Evolutionary conservation across 139 green algal genomes (phyloP).

Genomic region (Closterium sp.): DNA sequence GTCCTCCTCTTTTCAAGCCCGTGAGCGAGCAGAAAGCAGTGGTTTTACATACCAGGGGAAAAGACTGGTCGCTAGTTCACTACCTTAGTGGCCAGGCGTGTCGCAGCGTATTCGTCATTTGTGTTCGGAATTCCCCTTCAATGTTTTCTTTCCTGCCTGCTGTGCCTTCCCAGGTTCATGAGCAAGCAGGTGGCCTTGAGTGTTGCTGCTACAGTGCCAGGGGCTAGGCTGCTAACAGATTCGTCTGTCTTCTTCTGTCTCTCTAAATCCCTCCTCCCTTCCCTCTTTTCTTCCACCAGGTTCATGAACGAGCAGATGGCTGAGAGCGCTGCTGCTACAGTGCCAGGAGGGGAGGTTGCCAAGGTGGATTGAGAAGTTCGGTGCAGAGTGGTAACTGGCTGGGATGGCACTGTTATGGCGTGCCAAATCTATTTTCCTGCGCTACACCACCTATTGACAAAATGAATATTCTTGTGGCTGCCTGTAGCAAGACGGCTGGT

Average conservation of each 20-base stretch:
- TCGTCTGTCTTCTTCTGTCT: neutral
- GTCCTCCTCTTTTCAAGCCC: neutral
- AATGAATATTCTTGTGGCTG: too few relatives aligned
- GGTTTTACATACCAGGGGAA: neutral
- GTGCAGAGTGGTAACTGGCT: too few relatives aligned
- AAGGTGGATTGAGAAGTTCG: neutral
- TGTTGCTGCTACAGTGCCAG: neutral
- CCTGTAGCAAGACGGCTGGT: too few relatives aligned
- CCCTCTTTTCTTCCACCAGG: neutral
- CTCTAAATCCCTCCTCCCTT: neutral
- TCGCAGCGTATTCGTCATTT: too few relatives aligned
- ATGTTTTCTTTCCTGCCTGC: neutral
- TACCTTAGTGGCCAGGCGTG: too few relatives aligned
- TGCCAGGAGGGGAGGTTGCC: neutral
- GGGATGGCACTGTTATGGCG: too few relatives aligned
- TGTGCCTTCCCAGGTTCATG: neutral
- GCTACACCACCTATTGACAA: too few relatives aligned
- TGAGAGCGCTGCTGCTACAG: neutral
- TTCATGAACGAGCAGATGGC: constrained; percentile 7
- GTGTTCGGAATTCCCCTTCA: neutral
- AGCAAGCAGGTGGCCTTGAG: neutral
- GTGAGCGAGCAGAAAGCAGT: neutral
- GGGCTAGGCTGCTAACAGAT: too few relatives aligned
- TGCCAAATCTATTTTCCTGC: too few relatives aligned
- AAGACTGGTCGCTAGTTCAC: neutral